Evolutionary conservation across 495 filamentous ascomycete species (phyloP).

Genomic region (Xylaria telfairii): DNA sequence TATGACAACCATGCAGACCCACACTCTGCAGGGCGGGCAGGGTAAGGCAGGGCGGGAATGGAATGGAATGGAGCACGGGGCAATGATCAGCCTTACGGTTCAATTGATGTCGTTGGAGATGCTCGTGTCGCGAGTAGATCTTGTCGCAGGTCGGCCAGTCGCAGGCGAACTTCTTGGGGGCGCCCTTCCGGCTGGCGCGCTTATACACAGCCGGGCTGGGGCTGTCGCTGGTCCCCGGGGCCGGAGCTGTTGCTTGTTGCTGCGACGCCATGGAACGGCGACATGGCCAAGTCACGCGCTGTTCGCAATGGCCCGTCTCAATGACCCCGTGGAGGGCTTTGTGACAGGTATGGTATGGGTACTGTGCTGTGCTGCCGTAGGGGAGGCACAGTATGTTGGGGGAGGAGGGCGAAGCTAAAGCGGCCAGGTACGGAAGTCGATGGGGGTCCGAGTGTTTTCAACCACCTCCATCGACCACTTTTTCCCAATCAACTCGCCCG

Average conservation of each 20-base stretch:
- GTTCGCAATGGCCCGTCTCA: conserved; percentile 26
- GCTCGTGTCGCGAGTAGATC: conserved; percentile 93
- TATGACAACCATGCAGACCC: not conserved
- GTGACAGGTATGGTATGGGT: too few relatives aligned
- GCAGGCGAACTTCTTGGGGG: conserved; percentile 72
- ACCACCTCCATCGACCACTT: too few relatives aligned
- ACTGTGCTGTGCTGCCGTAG: too few relatives aligned
- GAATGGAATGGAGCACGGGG: not conserved
- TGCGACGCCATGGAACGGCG: conserved; percentile 41
- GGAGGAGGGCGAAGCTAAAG: conserved; percentile 26
- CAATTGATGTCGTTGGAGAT: conserved; percentile 69
- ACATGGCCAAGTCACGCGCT: conserved; percentile 38
- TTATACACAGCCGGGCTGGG: conserved; percentile 44
- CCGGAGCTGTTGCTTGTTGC: conserved; percentile 33
- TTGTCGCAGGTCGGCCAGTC: conserved; percentile 86
- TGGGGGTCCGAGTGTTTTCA: conserved; percentile 40
- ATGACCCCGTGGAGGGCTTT: not conserved
- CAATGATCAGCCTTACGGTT: conserved; percentile 45
- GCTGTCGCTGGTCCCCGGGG: conserved; percentile 17
- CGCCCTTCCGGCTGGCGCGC: conserved; percentile 57
- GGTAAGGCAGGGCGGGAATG: not conserved
- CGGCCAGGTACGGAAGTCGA: conserved; percentile 26
- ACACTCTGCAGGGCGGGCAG: not conserved
- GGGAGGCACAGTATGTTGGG: conserved; percentile 10
- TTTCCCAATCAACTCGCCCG: not conserved